Base-by-base conservation (phyloP, 2,329 filamentous ascomycete genomes). In the Clarireedia hainanense region DNA sequence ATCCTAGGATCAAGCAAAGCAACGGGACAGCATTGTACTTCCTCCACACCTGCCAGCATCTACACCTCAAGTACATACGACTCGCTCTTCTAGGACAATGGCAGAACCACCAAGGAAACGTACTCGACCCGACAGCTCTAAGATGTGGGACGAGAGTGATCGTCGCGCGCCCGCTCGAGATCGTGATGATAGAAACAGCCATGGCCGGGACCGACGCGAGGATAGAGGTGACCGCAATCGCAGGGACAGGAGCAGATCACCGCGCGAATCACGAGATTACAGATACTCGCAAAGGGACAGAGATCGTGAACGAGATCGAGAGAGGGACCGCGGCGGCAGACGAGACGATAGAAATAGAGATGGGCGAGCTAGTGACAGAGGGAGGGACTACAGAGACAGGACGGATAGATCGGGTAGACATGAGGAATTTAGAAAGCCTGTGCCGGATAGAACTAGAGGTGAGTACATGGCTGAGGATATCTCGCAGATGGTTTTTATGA, bases 111-210 rank as follows among this genome's bases (percentile, higher is more conserved):
- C 78, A 58, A 69, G 75, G 52, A 79, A 79, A 66, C 76, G 77
- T 50, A 66, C 71, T 37, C 70, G 72, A 40, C 74, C 74, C n/a
- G 82, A 85, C 62, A 81, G 78, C 69, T 78, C 77, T 50, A 75
- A 80, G 52, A 82, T 81, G 76, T 82, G 81, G 80, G 83, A 86
- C 59, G 76, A 79, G 43, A 71, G 60, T 34, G 66, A 67, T 50
- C 60, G 62, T 12, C 64, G 63, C 24, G 63, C 62, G 14, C 58
- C 57, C 34, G 63, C 54, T 52, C 49, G 72, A 68, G 67, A 75
- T 57, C 67, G 73, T 46, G 71, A 71, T 57, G 67, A 75, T 57
- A 67, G 72, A 43, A 70, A 70, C 58, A 48, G 65, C 57, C 27
- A 30, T 30, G 66, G 65, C 50, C 63, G 73, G 61, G 65, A 70